Conservation (phyloP, 2,329 filamentous ascomycete species). For the Fusarium nodosum region DNA sequence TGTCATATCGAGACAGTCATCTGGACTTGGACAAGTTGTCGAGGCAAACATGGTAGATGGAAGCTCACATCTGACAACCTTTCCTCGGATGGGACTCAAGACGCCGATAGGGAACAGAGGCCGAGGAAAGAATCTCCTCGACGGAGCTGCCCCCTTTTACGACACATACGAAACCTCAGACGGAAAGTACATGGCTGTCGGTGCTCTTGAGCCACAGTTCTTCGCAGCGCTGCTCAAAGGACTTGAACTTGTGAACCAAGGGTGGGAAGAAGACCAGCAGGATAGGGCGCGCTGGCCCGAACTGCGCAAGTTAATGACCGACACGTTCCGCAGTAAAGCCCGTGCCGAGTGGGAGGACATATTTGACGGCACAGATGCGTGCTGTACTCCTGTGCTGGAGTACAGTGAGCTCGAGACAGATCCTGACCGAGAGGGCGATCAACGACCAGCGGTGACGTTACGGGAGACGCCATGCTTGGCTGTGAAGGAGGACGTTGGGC, state of each 20-base stretch:
- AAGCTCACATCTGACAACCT: conserved; percentile 80
- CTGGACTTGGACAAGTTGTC: conserved; percentile 85
- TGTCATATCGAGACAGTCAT: conserved; percentile 73
- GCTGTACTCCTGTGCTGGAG: conserved; percentile 87
- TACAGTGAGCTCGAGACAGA: conserved; percentile 76
- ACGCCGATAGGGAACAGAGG: conserved; percentile 72
- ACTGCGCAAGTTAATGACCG: conserved; percentile 71
- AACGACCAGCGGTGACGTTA: conserved; percentile 78
- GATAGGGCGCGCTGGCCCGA: conserved; percentile 77
- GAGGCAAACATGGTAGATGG: conserved; percentile 99
- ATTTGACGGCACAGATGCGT: conserved; percentile 93
- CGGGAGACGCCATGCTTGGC: conserved; percentile 76
- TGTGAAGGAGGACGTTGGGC: conserved; percentile 62
- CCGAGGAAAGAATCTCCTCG: conserved; percentile 82
- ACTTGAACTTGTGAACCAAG: conserved; percentile 68
- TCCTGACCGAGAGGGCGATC: conserved; percentile 71
- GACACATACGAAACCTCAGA: conserved; percentile 89
- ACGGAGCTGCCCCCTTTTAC: conserved; percentile 90
- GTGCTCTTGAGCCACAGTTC: conserved; percentile 90
- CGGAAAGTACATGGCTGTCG: conserved; percentile 85
- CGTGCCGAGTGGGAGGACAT: conserved; percentile 84
- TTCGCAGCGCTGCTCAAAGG: conserved; percentile 77
- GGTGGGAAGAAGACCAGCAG: conserved; percentile 66
- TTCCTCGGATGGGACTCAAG: conserved; percentile 77
- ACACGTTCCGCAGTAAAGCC: conserved; percentile 76